phyloP scores from a whole-genome alignment of 2,329 filamentous ascomycete genomes.

The Hypomyces perniciosus region DNA sequence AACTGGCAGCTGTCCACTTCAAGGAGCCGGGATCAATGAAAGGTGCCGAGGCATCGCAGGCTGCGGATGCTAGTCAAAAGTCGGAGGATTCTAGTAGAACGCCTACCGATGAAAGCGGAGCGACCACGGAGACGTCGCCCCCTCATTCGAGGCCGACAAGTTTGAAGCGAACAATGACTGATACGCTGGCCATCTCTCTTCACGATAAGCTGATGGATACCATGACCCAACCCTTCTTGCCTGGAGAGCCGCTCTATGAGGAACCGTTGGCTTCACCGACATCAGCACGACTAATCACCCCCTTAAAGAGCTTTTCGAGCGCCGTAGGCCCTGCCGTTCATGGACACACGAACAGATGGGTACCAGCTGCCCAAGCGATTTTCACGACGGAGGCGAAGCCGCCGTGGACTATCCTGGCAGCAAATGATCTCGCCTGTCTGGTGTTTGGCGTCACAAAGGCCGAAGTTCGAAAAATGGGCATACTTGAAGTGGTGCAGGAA shows the following conservation, averaged over 20 bases:
- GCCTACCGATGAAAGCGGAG: conserved; percentile 50
- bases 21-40: conserved; percentile 10
- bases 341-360: conserved; percentile 83
- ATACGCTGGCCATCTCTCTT: conserved; percentile 66
- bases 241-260: conserved; percentile 32
- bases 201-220: conserved; percentile 82
- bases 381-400: conserved; percentile 90
- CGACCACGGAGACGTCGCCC: conserved; percentile 46
- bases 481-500: conserved; percentile 87
- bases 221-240: conserved; percentile 72
- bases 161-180: conserved; percentile 83
- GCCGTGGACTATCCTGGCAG: conserved; percentile 93
- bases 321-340: conserved; percentile 61
- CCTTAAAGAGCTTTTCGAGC: conserved; percentile 38
- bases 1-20: conserved; percentile 16
- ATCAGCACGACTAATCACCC: conserved; percentile 33
- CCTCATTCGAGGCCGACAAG: conserved; percentile 56
- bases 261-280: conserved; percentile 39
- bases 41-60: conserved; percentile 13
- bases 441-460: conserved; percentile 99
- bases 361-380: conserved; percentile 87
- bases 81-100: conserved; percentile 49
- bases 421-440: conserved; percentile 91
- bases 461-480: conserved; percentile 90
- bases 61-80: conserved; percentile 22